phyloP scores from a whole-genome alignment of 768 basidiomycete genomes.

The Naematelia aurantialba region DNA sequence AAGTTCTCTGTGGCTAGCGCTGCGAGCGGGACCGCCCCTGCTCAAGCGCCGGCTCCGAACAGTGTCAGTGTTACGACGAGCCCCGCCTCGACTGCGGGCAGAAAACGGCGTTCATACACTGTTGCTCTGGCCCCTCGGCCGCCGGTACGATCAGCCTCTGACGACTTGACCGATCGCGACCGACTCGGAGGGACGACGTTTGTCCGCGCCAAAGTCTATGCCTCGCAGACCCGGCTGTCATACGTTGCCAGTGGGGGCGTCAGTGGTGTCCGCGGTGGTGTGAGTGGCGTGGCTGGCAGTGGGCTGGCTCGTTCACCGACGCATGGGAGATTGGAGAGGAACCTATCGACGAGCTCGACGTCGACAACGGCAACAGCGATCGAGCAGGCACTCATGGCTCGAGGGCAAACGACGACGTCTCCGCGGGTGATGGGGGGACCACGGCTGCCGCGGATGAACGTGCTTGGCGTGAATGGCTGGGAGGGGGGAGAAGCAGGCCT shows the following conservation, averaged over 20 bases:
- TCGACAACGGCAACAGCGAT: constrained; percentile 18
- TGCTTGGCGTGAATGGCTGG: background rate
- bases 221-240: background rate
- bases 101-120: constrained; percentile 27
- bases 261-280: background rate
- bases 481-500: background rate
- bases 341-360: constrained; percentile 3
- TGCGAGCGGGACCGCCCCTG: constrained; percentile 1
- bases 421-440: background rate
- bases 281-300: background rate
- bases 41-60: background rate
- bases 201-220: background rate
- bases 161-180: constrained; percentile 8
- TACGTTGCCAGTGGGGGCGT: background rate
- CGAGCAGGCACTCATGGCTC: constrained; percentile 15
- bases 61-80: background rate
- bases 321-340: constrained; percentile 1
- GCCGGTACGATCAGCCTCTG: constrained; percentile 13
- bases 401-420: constrained; percentile 1
- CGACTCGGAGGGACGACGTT: constrained; percentile 1
- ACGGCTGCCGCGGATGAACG: background rate
- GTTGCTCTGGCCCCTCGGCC: constrained; percentile 32
- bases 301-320: background rate
- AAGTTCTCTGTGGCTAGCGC: constrained; percentile 37
- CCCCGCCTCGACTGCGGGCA: background rate